Evolutionary conservation across 192 early-diverging fungal species (phyloP).

Genomic region (Geranomyces variabilis): DNA sequence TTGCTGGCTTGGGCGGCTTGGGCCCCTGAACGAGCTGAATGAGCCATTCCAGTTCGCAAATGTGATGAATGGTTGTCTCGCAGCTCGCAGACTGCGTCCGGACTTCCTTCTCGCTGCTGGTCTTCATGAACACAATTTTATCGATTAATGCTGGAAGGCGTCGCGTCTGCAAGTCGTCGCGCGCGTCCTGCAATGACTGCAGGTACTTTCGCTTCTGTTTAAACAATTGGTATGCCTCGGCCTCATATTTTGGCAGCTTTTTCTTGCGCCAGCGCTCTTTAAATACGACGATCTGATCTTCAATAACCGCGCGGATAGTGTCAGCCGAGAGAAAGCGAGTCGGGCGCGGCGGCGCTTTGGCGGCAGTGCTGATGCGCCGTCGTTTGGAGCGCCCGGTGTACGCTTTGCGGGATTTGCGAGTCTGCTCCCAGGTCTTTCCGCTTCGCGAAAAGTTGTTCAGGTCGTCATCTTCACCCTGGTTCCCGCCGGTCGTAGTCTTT

Average conservation of each 20-base stretch:
- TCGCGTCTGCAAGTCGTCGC: conserved; percentile 14
- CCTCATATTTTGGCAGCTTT: conserved; percentile 11
- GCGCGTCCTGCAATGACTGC: background rate
- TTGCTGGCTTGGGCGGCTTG: background rate
- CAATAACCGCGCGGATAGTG: conserved; percentile 11
- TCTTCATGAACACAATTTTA: background rate
- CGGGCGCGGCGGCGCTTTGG: background rate
- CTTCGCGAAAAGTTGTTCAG: conserved; percentile 20
- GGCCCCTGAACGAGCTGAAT: conserved; percentile 14
- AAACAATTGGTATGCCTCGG: background rate
- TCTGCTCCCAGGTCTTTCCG: background rate
- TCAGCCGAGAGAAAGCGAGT: conserved; percentile 3
- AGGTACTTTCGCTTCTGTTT: background rate
- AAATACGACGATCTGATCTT: conserved; percentile 3
- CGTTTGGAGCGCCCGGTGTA: background rate
- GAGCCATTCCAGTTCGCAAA: conserved; percentile 13
- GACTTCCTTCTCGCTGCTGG: conserved; percentile 13
- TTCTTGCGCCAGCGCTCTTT: conserved; percentile 11
- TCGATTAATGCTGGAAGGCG: conserved; percentile 9
- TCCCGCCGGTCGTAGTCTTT: too few species aligned
- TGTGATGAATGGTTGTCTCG: conserved; percentile 1
- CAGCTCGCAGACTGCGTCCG: background rate
- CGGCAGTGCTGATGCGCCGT: background rate
- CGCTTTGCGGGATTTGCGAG: background rate
- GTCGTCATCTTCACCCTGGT: conserved; percentile 7